Evolutionary conservation across 2,329 filamentous ascomycete species (phyloP).

Genomic region (Penicillium nordicum): DNA sequence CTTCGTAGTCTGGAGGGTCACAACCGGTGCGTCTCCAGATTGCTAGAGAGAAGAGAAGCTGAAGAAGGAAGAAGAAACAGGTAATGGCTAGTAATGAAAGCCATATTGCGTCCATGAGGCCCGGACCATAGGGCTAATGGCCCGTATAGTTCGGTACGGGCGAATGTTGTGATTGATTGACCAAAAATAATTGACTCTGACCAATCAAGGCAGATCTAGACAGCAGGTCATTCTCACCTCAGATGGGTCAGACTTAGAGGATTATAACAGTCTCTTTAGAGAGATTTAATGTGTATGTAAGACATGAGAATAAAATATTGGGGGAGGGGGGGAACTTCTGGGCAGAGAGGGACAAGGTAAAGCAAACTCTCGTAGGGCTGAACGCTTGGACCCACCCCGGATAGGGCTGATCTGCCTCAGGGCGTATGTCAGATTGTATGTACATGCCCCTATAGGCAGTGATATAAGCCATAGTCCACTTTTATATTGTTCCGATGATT

Average conservation of each 20-base stretch:
- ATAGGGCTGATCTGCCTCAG: not conserved
- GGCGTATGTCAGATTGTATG: no score
- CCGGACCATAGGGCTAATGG: not conserved
- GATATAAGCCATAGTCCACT: not conserved
- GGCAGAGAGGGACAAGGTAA: not conserved
- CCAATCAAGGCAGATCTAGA: not conserved
- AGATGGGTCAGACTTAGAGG: not conserved
- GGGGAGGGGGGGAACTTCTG: no score
- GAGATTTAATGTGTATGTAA: no score
- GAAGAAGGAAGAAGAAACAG: conserved; percentile 1
- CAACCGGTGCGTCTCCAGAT: not conserved
- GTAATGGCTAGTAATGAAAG: not conserved
- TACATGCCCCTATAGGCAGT: not conserved
- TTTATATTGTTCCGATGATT: not conserved
- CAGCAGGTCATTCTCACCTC: not conserved
- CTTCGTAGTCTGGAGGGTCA: not conserved
- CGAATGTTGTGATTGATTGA: conserved; percentile 6
- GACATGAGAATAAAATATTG: not conserved
- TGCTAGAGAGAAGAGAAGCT: not conserved
- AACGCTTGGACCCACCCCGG: not conserved
- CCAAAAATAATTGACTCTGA: not conserved
- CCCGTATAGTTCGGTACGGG: not conserved
- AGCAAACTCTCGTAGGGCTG: not conserved
- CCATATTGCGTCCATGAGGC: not conserved
- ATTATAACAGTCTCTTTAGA: not conserved